Evolutionary conservation across 2,329 filamentous ascomycete species (phyloP).

Genomic region (Fusarium citri): DNA sequence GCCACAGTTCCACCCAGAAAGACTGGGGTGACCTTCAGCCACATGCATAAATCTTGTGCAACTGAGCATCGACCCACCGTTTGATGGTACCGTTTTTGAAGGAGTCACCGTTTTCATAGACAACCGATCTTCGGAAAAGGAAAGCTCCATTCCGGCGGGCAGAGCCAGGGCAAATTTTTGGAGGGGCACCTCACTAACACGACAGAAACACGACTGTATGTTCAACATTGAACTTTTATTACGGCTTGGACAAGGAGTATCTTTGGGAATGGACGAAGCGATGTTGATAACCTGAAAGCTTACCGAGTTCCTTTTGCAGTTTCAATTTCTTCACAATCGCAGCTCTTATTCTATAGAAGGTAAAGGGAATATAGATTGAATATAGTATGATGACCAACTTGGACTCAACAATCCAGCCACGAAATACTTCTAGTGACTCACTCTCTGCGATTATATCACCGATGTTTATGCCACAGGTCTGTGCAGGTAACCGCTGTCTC

Average conservation of each 20-base stretch:
- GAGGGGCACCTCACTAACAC: conserved; percentile 5
- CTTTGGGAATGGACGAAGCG: fast-evolving
- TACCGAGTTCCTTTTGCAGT: neutral
- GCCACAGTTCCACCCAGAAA: neutral
- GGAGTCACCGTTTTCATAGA: neutral
- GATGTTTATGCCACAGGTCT: neutral
- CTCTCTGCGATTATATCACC: neutral
- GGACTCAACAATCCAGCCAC: neutral
- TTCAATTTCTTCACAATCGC: neutral
- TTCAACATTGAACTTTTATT: neutral
- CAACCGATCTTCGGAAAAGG: conserved; percentile 4
- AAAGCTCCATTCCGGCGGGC: conserved; percentile 13
- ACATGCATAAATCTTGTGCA: conserved; percentile 12
- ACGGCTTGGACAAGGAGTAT: neutral
- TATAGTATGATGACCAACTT: neutral
- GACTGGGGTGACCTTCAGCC: neutral
- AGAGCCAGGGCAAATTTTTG: conserved; percentile 9
- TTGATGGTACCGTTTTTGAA: neutral
- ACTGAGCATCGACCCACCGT: neutral
- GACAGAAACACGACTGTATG: neutral
- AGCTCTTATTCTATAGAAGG: neutral
- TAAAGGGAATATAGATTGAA: neutral
- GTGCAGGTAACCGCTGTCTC: neutral
- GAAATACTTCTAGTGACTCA: neutral
- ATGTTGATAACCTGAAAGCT: neutral